Evolutionary conservation across 768 basidiomycete species (phyloP).

Genomic region (Mycena maculata): DNA sequence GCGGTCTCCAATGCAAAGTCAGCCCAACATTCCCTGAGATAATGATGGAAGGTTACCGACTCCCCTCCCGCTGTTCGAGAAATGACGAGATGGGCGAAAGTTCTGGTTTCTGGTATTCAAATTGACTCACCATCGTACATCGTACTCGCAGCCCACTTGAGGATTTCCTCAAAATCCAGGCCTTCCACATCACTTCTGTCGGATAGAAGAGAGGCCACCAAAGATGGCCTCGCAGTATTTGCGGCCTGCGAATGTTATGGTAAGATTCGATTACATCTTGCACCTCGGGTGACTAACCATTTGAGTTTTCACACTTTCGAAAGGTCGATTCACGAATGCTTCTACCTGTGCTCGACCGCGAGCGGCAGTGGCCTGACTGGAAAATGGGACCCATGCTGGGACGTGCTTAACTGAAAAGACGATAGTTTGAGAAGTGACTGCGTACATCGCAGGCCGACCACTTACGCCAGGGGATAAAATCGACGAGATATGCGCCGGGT

Average conservation of each 20-base stretch:
- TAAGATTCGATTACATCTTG: background rate
- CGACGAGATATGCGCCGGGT: conserved; percentile 10
- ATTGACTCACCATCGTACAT: conserved; percentile 7
- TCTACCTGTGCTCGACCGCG: background rate
- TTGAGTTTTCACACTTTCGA: conserved; percentile 21
- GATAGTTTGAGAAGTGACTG: background rate
- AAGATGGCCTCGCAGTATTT: conserved; percentile 24
- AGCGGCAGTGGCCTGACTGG: background rate
- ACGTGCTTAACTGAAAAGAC: conserved; percentile 7
- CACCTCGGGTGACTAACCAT: conserved; percentile 24
- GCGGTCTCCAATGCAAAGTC: background rate
- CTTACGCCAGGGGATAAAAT: conserved; percentile 11
- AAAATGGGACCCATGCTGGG: conserved; percentile 11
- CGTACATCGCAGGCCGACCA: background rate
- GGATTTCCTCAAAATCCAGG: conserved; percentile 2
- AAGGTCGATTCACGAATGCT: conserved; percentile 28
- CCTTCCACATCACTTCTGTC: background rate
- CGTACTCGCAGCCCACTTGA: conserved; percentile 13
- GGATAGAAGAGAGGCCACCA: background rate
- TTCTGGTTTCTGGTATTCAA: background rate
- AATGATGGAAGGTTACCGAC: background rate
- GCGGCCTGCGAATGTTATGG: conserved; percentile 13
- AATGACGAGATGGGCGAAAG: background rate
- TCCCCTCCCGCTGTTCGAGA: conserved; percentile 5
- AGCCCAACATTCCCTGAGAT: background rate